phyloP scores from a whole-genome alignment of 2,329 filamentous ascomycete species.

The Pseudogymnoascus sp. region DNA sequence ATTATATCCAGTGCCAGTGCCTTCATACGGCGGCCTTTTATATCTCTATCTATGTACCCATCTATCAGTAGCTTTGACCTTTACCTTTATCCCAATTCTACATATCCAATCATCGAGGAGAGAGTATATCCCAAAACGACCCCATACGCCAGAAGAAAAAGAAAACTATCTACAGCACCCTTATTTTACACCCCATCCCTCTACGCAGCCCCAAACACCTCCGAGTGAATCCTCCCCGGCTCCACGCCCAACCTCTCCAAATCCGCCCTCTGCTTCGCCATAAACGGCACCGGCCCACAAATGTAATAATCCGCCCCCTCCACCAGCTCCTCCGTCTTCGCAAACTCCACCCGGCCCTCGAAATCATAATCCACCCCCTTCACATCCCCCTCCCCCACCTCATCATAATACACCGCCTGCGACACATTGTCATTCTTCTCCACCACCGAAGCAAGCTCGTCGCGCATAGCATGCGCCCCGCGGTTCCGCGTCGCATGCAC shows the following conservation, averaged over 20 bases:
- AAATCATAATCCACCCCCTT: constrained; percentile 11
- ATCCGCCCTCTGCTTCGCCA: background rate
- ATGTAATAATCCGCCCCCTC: constrained; percentile 7
- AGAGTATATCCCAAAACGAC: background rate
- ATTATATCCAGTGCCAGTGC: constrained; percentile 1
- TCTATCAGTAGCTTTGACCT: background rate
- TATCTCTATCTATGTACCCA: background rate
- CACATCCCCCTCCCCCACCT: background rate
- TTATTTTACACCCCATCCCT: background rate
- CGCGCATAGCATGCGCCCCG: constrained; percentile 46
- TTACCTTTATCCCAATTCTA: background rate
- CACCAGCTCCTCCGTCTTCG: background rate
- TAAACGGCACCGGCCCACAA: constrained; percentile 1
- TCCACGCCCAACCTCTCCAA: background rate
- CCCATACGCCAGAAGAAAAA: background rate
- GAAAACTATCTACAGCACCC: background rate
- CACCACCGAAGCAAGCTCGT: constrained; percentile 34
- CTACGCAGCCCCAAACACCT: constrained; percentile 10
- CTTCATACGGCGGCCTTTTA: background rate
- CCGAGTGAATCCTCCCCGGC: constrained; percentile 1
- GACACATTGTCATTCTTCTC: background rate
- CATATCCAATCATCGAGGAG: background rate
- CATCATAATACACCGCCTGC: constrained; percentile 7
- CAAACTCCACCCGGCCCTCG: background rate
- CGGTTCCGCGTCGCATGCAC: constrained; percentile 51